A percentile compares a stretch with the other conserved stretches of the same genome.
Evolutionary conservation across 1,139 yeast genomes (phyloP).

Genomic region (Protomyces pachydermus): DNA sequence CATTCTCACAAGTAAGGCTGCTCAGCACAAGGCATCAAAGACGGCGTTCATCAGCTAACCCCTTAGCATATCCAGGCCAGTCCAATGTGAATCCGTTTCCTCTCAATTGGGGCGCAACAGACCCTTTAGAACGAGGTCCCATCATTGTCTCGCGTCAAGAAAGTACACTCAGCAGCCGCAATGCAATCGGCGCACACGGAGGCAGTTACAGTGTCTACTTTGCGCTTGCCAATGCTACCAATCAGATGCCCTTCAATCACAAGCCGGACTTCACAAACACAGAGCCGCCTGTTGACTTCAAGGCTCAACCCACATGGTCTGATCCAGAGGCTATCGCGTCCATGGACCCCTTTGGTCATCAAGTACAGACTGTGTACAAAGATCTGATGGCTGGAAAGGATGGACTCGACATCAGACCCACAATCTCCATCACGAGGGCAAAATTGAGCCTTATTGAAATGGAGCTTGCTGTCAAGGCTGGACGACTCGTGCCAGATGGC

Average conservation of each 20-base stretch:
- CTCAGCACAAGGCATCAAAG: not conserved
- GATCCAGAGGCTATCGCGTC: conserved; percentile 53
- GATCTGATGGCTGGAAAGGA: conserved; percentile 42
- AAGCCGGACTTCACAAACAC: conserved; percentile 57
- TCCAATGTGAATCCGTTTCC: conserved; percentile 47
- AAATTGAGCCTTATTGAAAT: conserved; percentile 55
- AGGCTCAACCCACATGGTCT: conserved; percentile 53
- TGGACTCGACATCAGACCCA: conserved; percentile 53
- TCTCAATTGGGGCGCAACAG: conserved; percentile 50
- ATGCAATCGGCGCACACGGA: conserved; percentile 58
- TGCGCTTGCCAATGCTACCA: conserved; percentile 55
- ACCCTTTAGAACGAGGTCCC: conserved; percentile 45
- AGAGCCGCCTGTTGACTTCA: conserved; percentile 54
- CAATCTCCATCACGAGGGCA: conserved; percentile 60
- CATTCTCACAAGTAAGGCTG: conserved; percentile 7
- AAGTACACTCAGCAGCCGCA: conserved; percentile 41
- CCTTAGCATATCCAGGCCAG: conserved; percentile 49
- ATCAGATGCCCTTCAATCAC: conserved; percentile 50
- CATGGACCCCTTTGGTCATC: conserved; percentile 59
- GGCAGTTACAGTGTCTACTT: conserved; percentile 59
- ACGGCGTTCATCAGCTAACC: conserved; percentile 38
- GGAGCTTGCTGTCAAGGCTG: conserved; percentile 50
- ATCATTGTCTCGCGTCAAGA: conserved; percentile 48
- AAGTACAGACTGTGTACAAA: conserved; percentile 53
- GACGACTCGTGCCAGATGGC: conserved; percentile 54